phyloP scores from a whole-genome alignment of 108 stramenopile species.

The Cyclotella atomus region DNA sequence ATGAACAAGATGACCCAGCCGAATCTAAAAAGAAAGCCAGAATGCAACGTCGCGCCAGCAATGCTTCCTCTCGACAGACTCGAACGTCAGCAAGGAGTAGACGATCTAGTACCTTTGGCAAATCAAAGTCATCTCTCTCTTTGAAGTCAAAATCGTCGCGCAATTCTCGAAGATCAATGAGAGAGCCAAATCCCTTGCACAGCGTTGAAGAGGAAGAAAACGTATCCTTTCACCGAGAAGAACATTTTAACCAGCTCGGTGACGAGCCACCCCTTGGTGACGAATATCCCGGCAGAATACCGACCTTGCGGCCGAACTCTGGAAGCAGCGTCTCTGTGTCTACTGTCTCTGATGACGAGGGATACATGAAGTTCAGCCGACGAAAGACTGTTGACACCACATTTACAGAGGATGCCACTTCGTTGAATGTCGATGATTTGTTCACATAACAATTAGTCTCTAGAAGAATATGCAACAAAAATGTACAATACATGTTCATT shows the following conservation, averaged over 20 bases:
- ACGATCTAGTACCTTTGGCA: neutral
- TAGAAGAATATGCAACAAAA: neutral
- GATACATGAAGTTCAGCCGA: neutral
- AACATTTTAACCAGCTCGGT: neutral
- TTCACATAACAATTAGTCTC: too few relatives aligned
- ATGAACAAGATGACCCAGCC: conserved; percentile 9
- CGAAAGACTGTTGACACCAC: neutral
- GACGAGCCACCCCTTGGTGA: neutral
- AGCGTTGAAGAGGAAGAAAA: neutral
- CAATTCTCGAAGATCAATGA: neutral
- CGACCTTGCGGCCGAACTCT: neutral
- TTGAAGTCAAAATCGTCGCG: neutral
- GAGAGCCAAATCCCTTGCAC: neutral
- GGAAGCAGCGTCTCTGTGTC: neutral
- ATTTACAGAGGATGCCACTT: neutral
- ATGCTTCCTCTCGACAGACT: neutral
- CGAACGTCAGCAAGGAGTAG: neutral
- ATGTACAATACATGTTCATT: neutral
- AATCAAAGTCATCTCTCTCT: conserved; percentile 1
- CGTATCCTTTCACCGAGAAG: too few relatives aligned
- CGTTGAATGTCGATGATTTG: neutral
- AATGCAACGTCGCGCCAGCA: neutral
- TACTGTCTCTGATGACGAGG: neutral
- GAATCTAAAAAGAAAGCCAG: neutral
- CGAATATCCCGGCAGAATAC: neutral